phyloP scores from a whole-genome alignment of 169 alveolate species.

The Babesia bigemina region DNA sequence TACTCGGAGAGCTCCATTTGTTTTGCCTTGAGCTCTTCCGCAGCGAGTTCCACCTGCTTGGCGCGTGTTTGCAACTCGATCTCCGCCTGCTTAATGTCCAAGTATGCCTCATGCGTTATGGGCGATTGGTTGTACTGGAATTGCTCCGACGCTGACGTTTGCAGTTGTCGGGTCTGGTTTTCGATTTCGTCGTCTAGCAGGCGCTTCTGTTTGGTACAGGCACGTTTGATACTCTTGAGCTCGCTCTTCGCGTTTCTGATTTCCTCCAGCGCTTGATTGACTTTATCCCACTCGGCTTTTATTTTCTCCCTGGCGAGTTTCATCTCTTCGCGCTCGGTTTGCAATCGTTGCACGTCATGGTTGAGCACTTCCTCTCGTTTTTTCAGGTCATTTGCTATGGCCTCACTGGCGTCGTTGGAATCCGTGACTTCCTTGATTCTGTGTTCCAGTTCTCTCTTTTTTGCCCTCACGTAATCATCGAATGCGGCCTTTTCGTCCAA shows the following conservation, averaged over 20 bases:
- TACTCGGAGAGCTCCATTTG: slow-evolving; percentile 47
- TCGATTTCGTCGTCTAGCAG: slow-evolving; percentile 35
- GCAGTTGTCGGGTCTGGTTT: slow-evolving; percentile 24
- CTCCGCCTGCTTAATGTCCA: slow-evolving; percentile 40
- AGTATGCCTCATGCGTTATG: slow-evolving; percentile 9
- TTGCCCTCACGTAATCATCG: slow-evolving; percentile 32
- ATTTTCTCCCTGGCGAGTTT: slow-evolving; percentile 41
- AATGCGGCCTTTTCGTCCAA: slow-evolving; percentile 38
- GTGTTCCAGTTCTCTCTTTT: slow-evolving; percentile 37
- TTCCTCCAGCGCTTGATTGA: slow-evolving; percentile 41
- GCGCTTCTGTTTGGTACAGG: slow-evolving; percentile 26
- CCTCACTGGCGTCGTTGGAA: slow-evolving; percentile 40
- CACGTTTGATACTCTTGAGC: slow-evolving; percentile 25
- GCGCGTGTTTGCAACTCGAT: slow-evolving; percentile 32
- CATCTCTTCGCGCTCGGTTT: slow-evolving; percentile 43
- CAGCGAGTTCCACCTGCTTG: slow-evolving; percentile 43
- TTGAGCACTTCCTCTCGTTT: slow-evolving; percentile 42
- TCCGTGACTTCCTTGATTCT: slow-evolving; percentile 51
- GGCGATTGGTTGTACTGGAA: slow-evolving; percentile 11
- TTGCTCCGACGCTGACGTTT: neutral
- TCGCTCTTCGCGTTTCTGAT: slow-evolving; percentile 30
- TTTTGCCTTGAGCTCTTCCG: slow-evolving; percentile 39
- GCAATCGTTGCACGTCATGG: slow-evolving; percentile 17
- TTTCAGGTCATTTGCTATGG: slow-evolving; percentile 55
- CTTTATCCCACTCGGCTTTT: slow-evolving; percentile 45